Conservation (phyloP, 305 asterid genomes). For the Vinca major region DNA sequence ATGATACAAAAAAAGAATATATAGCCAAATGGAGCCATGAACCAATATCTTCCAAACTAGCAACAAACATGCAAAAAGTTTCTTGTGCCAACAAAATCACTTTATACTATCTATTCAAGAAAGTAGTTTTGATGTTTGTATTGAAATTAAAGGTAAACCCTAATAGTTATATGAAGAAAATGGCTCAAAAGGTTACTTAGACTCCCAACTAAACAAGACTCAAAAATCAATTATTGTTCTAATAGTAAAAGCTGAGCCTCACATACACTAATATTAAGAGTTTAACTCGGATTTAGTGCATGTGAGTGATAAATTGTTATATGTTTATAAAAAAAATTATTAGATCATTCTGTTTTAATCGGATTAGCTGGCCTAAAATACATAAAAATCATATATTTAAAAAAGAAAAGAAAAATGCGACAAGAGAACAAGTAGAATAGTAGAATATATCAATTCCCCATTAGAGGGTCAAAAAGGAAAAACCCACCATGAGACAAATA, state of each 20-base stretch:
- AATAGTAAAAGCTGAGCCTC: too few relatives aligned
- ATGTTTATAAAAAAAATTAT: too few relatives aligned
- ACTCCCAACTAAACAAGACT: neutral
- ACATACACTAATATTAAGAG: too few relatives aligned
- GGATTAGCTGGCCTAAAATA: too few relatives aligned
- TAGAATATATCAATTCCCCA: neutral
- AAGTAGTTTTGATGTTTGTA: neutral
- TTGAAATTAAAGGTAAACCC: neutral
- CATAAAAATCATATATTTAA: too few relatives aligned
- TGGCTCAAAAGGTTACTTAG: neutral
- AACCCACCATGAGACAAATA: slow-evolving; percentile 38
- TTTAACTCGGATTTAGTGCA: too few relatives aligned
- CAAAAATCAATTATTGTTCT: too few relatives aligned
- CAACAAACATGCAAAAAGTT: neutral
- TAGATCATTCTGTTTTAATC: too few relatives aligned
- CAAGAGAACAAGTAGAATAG: slow-evolving; percentile 19
- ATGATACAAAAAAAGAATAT: neutral
- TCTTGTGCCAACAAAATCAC: neutral
- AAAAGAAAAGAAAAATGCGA: slow-evolving; percentile 6
- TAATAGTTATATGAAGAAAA: neutral
- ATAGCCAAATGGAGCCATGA: neutral
- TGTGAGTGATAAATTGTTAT: too few relatives aligned
- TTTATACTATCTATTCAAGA: neutral
- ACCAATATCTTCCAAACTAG: slow-evolving; percentile 3
- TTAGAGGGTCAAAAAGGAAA: slow-evolving; percentile 46